phyloP scores from a whole-genome alignment of 305 asterid genomes.

The Fraxinus albicans region DNA sequence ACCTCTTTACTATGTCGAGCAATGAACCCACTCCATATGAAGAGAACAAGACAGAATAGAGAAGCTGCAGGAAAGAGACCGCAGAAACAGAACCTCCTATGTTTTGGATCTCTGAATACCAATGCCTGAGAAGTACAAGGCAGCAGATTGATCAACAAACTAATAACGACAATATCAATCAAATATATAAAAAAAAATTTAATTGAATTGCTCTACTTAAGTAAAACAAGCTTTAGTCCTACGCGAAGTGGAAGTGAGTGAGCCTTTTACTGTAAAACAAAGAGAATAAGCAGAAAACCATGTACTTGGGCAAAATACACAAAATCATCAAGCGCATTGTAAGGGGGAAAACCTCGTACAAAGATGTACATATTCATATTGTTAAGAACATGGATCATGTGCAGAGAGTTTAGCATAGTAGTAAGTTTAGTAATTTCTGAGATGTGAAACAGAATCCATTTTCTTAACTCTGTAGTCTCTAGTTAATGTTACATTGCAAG shows the following conservation, averaged over 20 bases:
- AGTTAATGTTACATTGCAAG: not conserved
- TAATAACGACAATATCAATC: not conserved
- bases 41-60: slow-evolving; percentile 34
- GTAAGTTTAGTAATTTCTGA: not conserved
- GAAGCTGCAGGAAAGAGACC: slow-evolving; percentile 42
- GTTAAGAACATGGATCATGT: not conserved
- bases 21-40: slow-evolving; percentile 34
- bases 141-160: not conserved
- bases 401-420: not conserved
- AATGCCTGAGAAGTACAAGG: slow-evolving; percentile 31
- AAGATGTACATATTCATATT: not conserved
- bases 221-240: not conserved
- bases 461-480: not conserved
- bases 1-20: slow-evolving; percentile 44
- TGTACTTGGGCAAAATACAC: not conserved
- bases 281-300: not conserved
- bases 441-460: not conserved
- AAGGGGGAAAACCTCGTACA: not conserved
- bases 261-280: not conserved
- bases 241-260: not conserved
- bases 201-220: not conserved
- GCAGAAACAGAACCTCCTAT: slow-evolving; percentile 37
- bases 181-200: not conserved
- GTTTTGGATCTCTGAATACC: slow-evolving; percentile 36
- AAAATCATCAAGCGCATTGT: not conserved